phyloP scores from a whole-genome alignment of 345 rosid genomes.

The Leavenworthia alabamica region DNA sequence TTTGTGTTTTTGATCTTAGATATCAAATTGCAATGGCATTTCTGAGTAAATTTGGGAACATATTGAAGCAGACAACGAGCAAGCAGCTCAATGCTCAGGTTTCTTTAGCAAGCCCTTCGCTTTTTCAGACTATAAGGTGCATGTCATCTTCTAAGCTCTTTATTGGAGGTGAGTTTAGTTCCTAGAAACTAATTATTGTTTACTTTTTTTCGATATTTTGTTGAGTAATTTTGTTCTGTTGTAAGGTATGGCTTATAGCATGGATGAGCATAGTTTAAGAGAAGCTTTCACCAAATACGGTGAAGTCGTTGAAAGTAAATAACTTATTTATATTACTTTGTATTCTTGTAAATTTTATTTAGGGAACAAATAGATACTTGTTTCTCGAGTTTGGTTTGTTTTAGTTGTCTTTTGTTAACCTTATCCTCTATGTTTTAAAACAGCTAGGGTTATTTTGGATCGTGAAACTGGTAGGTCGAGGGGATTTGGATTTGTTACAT shows the following conservation, averaged over 20 bases:
- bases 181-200: not conserved
- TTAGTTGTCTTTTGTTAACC: conserved; percentile 3
- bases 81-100: conserved; percentile 43
- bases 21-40: conserved; percentile 54
- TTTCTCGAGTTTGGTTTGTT: not conserved
- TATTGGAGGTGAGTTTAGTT: conserved; percentile 55
- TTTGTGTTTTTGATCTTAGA: not conserved
- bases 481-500: conserved; percentile 89
- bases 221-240: conserved; percentile 1
- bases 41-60: conserved; percentile 62
- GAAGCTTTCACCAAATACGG: conserved; percentile 81
- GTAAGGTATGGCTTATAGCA: conserved; percentile 64
- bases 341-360: not conserved
- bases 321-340: not conserved
- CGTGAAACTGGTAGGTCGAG: conserved; percentile 90
- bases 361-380: not conserved
- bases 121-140: conserved; percentile 64
- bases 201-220: not conserved
- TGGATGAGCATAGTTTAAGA: conserved; percentile 56
- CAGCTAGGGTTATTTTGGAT: conserved; percentile 84
- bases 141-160: conserved; percentile 80
- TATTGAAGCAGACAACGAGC: conserved; percentile 57
- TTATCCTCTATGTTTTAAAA: not conserved
- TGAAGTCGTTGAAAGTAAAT: conserved; percentile 64
- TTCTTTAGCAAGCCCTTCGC: conserved; percentile 50